Conservation (phyloP, 148 eudicot genomes). For the Nepenthes gracilis region DNA sequence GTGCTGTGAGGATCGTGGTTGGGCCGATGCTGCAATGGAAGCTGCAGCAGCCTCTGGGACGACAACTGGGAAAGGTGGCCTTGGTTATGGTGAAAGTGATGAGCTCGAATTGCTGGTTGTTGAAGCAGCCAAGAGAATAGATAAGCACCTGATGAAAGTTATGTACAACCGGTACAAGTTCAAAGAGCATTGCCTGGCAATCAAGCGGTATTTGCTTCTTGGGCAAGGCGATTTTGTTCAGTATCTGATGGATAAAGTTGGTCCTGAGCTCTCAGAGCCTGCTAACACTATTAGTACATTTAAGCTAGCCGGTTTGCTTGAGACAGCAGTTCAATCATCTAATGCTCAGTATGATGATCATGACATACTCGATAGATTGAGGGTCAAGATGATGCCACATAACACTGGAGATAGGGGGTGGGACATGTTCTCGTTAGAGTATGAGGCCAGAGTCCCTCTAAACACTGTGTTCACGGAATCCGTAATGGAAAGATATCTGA, state of each 20-base stretch:
- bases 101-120: slow-evolving; percentile 82
- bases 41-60: slow-evolving; percentile 96
- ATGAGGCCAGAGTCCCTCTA: slow-evolving; percentile 79
- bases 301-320: slow-evolving; percentile 82
- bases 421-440: slow-evolving; percentile 97
- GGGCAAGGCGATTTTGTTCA: slow-evolving; percentile 99
- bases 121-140: slow-evolving; percentile 95
- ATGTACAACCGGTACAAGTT: slow-evolving; percentile 66
- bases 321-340: slow-evolving; percentile 85
- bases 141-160: slow-evolving; percentile 79
- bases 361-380: slow-evolving; percentile 73
- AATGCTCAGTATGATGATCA: slow-evolving; percentile 92
- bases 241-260: slow-evolving; percentile 94
- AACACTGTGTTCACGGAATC: slow-evolving; percentile 89
- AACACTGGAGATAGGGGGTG: slow-evolving; percentile 91
- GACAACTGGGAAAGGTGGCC: slow-evolving; percentile 78
- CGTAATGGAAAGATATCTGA: slow-evolving; percentile 78
- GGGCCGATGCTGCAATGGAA: slow-evolving; percentile 97
- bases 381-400: slow-evolving; percentile 98
- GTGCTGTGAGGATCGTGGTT: slow-evolving; percentile 89
- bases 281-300: slow-evolving; percentile 92
- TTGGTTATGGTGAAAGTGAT: slow-evolving; percentile 96
- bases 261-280: slow-evolving; percentile 91
- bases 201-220: slow-evolving; percentile 82
- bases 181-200: slow-evolving; percentile 94